Conservation (phyloP, 176 grass and related monocot species). For the Lolium multiflorum region DNA sequence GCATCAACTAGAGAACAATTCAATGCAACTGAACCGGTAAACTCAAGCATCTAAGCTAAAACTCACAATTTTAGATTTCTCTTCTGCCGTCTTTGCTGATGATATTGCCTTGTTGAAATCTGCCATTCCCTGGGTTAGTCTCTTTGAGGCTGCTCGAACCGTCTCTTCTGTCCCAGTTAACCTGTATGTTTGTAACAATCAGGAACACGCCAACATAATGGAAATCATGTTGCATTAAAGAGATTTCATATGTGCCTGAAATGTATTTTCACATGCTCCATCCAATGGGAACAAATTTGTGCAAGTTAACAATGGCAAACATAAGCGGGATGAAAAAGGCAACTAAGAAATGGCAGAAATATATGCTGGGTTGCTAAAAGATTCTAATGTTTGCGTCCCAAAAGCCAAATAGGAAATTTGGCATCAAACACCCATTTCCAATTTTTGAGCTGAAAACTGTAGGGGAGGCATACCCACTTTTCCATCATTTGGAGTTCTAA, state of each 20-base stretch:
- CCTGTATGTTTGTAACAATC: conserved; percentile 56
- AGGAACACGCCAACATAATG: conserved; percentile 29
- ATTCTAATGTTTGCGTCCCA: background rate
- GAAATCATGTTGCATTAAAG: background rate
- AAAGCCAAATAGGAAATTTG: background rate
- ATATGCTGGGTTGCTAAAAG: background rate
- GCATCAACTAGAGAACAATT: background rate
- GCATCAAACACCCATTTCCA: background rate
- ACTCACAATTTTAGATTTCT: conserved; percentile 85
- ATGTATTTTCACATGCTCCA: conserved; percentile 1
- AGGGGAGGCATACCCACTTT: background rate
- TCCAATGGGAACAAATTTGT: background rate
- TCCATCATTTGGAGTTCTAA: background rate
- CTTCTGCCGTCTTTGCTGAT: conserved; percentile 87
- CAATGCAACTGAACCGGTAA: conserved; percentile 23
- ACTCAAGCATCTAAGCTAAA: conserved; percentile 28
- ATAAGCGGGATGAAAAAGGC: background rate
- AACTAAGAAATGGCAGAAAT: conserved; percentile 4
- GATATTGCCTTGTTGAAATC: conserved; percentile 85
- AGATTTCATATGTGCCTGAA: background rate
- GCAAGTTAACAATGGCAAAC: conserved; percentile 14
- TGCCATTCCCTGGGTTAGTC: conserved; percentile 84
- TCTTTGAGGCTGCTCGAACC: conserved; percentile 75
- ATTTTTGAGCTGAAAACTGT: no score
- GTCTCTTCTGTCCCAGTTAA: conserved; percentile 85